phyloP scores from a whole-genome alignment of 495 filamentous ascomycete genomes.

The Hyaloscypha hepaticicola region DNA sequence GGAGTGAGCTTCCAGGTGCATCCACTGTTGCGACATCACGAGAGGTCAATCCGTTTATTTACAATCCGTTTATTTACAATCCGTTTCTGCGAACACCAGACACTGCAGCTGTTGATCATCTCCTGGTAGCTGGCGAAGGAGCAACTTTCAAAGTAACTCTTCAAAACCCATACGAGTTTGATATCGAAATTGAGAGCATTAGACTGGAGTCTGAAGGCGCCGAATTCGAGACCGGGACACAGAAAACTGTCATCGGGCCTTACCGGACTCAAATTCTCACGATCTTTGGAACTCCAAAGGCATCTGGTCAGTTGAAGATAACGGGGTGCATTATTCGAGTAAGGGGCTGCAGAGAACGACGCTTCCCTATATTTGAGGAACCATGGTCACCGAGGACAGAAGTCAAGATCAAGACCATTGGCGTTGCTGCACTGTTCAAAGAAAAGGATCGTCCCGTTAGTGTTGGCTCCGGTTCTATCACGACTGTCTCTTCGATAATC shows the following conservation, averaged over 20 bases:
- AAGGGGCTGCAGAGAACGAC: slow-evolving; percentile 73
- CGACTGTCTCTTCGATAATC: slow-evolving; percentile 31
- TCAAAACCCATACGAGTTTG: slow-evolving; percentile 93
- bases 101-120: slow-evolving; percentile 52
- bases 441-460: slow-evolving; percentile 54
- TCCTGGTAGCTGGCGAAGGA: slow-evolving; percentile 74
- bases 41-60: slow-evolving; percentile 80
- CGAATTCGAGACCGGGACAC: slow-evolving; percentile 62
- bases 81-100: slow-evolving; percentile 73
- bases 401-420: slow-evolving; percentile 71
- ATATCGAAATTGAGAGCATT: slow-evolving; percentile 82
- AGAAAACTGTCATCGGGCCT: slow-evolving; percentile 69
- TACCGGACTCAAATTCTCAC: slow-evolving; percentile 77
- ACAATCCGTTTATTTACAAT: slow-evolving; percentile 94
- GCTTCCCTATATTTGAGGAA: slow-evolving; percentile 78
- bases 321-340: slow-evolving; percentile 79
- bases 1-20: slow-evolving; percentile 65
- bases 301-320: slow-evolving; percentile 66
- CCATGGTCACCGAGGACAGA: slow-evolving; percentile 72
- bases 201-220: slow-evolving; percentile 70
- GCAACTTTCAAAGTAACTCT: slow-evolving; percentile 76
- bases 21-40: slow-evolving; percentile 47
- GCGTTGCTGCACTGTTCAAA: slow-evolving; percentile 54
- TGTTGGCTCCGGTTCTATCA: slow-evolving; percentile 32
- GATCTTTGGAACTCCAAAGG: slow-evolving; percentile 65